phyloP scores from a whole-genome alignment of 1,284 basidiomycete species.

The Fistulinella cinereoalba region DNA sequence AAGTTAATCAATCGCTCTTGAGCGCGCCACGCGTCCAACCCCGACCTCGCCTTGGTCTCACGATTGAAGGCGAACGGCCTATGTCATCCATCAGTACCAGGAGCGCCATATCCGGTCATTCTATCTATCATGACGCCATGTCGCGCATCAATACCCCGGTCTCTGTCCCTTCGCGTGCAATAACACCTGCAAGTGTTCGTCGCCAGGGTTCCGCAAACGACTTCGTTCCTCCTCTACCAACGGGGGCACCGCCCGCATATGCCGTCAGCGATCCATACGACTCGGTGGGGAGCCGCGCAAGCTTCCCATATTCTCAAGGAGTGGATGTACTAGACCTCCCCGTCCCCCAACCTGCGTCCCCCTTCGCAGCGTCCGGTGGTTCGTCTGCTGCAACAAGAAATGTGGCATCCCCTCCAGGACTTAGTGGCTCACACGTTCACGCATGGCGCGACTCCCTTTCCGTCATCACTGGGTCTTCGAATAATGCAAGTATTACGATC shows the following conservation, averaged over 20 bases:
- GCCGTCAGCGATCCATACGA: constrained; percentile 31
- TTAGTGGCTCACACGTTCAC: constrained; percentile 39
- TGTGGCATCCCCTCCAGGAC: constrained; percentile 48
- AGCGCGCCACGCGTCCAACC: constrained; percentile 22
- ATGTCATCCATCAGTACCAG: constrained; percentile 52
- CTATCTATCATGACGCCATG: constrained; percentile 57
- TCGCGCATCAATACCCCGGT: constrained; percentile 52
- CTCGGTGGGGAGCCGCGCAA: constrained; percentile 15
- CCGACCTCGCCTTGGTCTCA: constrained; percentile 32
- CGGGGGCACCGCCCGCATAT: constrained; percentile 38
- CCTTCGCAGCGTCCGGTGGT: constrained; percentile 43
- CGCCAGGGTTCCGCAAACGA: constrained; percentile 16
- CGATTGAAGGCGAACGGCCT: constrained; percentile 46
- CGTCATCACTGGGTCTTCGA: constrained; percentile 35
- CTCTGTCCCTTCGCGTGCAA: constrained; percentile 42
- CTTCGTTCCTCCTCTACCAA: constrained; percentile 14
- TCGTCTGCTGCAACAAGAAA: constrained; percentile 27
- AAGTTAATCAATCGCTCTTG: constrained; percentile 39
- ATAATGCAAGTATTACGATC: constrained; percentile 40
- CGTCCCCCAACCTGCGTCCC: constrained; percentile 49
- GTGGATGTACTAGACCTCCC: constrained; percentile 62
- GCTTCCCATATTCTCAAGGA: constrained; percentile 21
- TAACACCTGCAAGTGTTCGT: constrained; percentile 37
- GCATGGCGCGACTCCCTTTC: constrained; percentile 45
- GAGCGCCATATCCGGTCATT: constrained; percentile 52